Evolutionary conservation across 2,329 filamentous ascomycete species (phyloP), one percentile per base, ranked within the genome.

Genomic region (Aspergillus costaricaensis): DNA sequence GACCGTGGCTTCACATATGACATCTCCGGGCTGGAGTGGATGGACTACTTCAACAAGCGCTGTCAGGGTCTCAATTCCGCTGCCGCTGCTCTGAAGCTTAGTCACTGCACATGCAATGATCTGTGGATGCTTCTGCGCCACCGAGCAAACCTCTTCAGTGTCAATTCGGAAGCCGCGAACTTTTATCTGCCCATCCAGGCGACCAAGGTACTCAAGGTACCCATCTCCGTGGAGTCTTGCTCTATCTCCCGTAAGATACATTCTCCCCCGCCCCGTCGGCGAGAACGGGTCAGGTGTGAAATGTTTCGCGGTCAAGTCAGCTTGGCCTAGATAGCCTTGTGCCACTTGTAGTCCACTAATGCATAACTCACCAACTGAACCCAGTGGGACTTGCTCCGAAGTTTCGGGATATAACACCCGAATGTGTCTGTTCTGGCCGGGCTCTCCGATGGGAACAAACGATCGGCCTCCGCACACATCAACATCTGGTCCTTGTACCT

Each of bases 161-260:
- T 53, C 50, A 36, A 53, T 25, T 39, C 50, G 50, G 14, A 53
- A 19, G 10, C 50, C 50, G 25, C 50, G 30, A 14, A 53, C 41
- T 39, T 60, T 56, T n/a, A 60, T 38, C 25, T 57, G 58, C 17
- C 47, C 47, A 53, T 57, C 53, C 5, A 47, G 23, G 6, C 54
- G 54, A 27, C 47, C 58, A 12, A 60, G 47, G 44, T 48, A 48
- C 36, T 52, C 53, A n/a, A 59, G 51, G 3, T 27, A 15, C 1
- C 57, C 57, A 32, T 59, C 51, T 21, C 51, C 30, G 15, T 59
- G 50, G 15, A 48, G 23, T 41, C 43, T 36, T 8, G 17, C 57
- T 5, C 55, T 39, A 32, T 59, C 57, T 2, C 57, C 57, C 5
- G 57, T 59, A 9, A 51, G 57, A 21, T 55, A 59, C 57, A 59